A percentile compares a stretch with the other conserved stretches of the same genome.
Conservation (phyloP, 2,329 filamentous ascomycete genomes). For the Cercospora zeina region DNA sequence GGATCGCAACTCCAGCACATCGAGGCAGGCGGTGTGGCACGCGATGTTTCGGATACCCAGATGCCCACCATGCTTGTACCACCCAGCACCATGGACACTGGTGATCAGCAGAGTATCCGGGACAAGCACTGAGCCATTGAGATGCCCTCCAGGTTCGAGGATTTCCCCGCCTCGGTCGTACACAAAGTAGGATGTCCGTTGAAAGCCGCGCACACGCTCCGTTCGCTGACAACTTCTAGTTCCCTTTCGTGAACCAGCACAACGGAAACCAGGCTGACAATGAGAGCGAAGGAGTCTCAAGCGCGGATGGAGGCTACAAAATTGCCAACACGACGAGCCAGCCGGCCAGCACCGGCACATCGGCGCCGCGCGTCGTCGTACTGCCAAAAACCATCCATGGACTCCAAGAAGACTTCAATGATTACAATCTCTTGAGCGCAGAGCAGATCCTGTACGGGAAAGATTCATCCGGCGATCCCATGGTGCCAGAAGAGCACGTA, state of each 20-base stretch:
- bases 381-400: background rate
- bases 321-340: background rate
- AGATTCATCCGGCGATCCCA: background rate
- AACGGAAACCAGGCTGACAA: background rate
- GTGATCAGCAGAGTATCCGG: too few species aligned
- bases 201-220: too few species aligned
- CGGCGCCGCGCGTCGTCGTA: too few species aligned
- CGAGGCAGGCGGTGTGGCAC: background rate
- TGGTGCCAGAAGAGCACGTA: background rate
- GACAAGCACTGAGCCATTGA: too few species aligned
- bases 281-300: background rate
- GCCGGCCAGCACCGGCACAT: background rate
- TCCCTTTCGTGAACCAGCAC: background rate
- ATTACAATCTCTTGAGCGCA: background rate
- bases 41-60: background rate
- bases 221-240: background rate
- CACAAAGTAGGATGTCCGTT: too few species aligned
- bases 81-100: too few species aligned
- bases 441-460: background rate
- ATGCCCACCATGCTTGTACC: background rate
- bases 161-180: too few species aligned
- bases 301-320: too few species aligned
- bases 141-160: too few species aligned
- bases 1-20: too few species aligned
- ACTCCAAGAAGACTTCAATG: background rate